These are phyloP conservation scores for Capronia americana DNA, from an alignment of 2,329 filamentous ascomycete species.

Conservation along the genomic window DNA sequence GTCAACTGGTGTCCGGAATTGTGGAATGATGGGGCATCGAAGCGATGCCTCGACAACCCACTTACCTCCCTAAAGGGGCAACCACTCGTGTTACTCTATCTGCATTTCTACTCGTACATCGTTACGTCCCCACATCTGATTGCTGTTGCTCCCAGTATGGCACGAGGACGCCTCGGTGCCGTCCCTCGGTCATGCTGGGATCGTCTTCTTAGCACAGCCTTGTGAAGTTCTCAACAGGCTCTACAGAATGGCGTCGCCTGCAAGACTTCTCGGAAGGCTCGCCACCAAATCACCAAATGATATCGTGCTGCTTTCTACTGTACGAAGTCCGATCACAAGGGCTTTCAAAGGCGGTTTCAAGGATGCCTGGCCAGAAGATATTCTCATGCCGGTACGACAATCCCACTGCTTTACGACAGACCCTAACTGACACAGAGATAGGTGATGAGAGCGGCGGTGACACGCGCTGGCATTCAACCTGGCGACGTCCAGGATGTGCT, in stretches of 20 bases:
- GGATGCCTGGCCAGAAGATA: conserved; percentile 56
- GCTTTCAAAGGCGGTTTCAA: conserved; percentile 90
- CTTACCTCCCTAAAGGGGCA: not conserved
- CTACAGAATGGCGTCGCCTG: not conserved
- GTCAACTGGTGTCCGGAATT: not conserved
- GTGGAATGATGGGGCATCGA: not conserved
- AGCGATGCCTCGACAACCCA: not conserved
- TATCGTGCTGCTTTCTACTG: conserved; percentile 54
- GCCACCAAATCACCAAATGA: not conserved
- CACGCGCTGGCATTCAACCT: not conserved
- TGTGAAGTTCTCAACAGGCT: not conserved
- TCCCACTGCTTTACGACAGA: not conserved
- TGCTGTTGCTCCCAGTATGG: not conserved
- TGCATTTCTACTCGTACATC: not conserved
- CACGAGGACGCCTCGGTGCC: not conserved
- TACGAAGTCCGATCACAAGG: conserved; percentile 87
- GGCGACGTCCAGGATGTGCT: conserved; percentile 1
- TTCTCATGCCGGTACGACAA: conserved; percentile 52
- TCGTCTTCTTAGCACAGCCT: not conserved
- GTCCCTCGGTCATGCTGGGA: not conserved
- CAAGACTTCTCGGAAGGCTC: not conserved
- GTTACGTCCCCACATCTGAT: not conserved
- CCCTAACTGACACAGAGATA: not conserved
- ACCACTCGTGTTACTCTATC: not conserved
- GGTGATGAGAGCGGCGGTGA: conserved; percentile 6